phyloP scores from a whole-genome alignment of 2,329 filamentous ascomycete genomes.

The Aspergillus fischeri region DNA sequence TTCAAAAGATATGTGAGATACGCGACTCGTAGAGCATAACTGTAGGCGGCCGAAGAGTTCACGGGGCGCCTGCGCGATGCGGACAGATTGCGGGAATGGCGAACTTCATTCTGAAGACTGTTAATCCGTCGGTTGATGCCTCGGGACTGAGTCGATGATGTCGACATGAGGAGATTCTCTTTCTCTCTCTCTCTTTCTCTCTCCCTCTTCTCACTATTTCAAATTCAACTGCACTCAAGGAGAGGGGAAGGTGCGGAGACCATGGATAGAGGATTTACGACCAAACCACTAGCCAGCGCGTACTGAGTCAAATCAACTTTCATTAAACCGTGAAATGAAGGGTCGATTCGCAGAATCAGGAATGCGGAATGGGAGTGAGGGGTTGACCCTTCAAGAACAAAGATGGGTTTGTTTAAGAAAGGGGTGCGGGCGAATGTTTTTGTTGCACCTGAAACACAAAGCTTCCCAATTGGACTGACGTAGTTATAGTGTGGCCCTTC shows the following conservation, averaged over 20 bases:
- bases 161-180: slow-evolving; percentile 40
- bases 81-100: slow-evolving; percentile 42
- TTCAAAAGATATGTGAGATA: slow-evolving; percentile 92
- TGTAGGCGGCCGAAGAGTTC: slow-evolving; percentile 74
- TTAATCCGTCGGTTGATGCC: slow-evolving; percentile 45
- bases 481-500: slow-evolving; percentile 5
- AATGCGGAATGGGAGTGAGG: neutral
- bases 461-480: slow-evolving; percentile 16
- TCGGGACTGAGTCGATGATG: slow-evolving; percentile 43
- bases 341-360: neutral
- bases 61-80: slow-evolving; percentile 40
- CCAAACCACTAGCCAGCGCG: slow-evolving; percentile 21
- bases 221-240: slow-evolving; percentile 20
- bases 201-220: neutral
- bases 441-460: slow-evolving; percentile 22
- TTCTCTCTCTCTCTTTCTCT: slow-evolving; percentile 6
- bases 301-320: slow-evolving; percentile 7
- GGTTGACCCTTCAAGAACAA: neutral
- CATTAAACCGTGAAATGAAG: neutral
- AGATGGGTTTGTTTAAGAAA: neutral
- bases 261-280: slow-evolving; percentile 27
- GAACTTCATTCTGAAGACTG: slow-evolving; percentile 42
- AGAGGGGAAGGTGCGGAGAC: slow-evolving; percentile 25
- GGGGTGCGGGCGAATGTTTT: slow-evolving; percentile 13
- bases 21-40: slow-evolving; percentile 82